These are phyloP conservation scores for Elongisporangium anandrum DNA, from an alignment of 352 stramenopile genomes.

Conservation along the genomic window DNA sequence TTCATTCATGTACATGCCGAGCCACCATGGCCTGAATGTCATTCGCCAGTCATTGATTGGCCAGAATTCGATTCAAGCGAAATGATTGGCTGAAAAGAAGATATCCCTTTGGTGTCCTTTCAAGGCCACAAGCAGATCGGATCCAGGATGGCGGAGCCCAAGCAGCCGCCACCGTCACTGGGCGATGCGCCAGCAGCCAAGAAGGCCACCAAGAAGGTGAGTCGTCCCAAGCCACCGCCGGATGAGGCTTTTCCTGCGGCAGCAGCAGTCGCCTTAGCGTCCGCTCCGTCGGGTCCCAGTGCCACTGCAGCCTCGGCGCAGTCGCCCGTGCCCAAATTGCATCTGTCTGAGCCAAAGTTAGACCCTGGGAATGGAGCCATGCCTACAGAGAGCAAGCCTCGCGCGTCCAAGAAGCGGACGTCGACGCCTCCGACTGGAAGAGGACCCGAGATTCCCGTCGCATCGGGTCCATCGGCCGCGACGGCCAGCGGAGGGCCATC, in stretches of 20 bases:
- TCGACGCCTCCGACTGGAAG: conserved; percentile 6
- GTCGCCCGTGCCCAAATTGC: conserved; percentile 21
- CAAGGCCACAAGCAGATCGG: too few relatives aligned
- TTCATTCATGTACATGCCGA: conserved; percentile 60
- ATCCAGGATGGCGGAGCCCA: conserved; percentile 29
- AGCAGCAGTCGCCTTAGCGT: conserved; percentile 1
- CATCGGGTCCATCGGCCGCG: conserved; percentile 1
- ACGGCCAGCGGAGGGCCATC: conserved; percentile 5
- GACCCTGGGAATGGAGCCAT: neutral
- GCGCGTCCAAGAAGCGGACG: conserved; percentile 45
- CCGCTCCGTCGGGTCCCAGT: conserved; percentile 8
- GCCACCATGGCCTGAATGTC: too few relatives aligned
- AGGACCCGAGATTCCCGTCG: conserved; percentile 8
- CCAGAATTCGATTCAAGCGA: too few relatives aligned
- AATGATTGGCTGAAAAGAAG: too few relatives aligned
- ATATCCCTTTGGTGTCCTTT: too few relatives aligned
- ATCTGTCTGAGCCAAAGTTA: conserved; percentile 46
- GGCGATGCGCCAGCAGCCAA: conserved; percentile 6
- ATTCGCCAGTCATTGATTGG: too few relatives aligned
- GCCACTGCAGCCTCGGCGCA: conserved; percentile 6
- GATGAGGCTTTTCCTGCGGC: neutral
- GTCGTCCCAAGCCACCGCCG: conserved; percentile 4
- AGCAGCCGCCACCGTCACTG: conserved; percentile 9
- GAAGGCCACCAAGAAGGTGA: conserved; percentile 37
- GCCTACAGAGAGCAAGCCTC: conserved; percentile 17